Percentiles rank a stretch among this genome's conserved stretches.
Conservation (phyloP, 306 rosid species). For the Citrullus colocynthis region DNA sequence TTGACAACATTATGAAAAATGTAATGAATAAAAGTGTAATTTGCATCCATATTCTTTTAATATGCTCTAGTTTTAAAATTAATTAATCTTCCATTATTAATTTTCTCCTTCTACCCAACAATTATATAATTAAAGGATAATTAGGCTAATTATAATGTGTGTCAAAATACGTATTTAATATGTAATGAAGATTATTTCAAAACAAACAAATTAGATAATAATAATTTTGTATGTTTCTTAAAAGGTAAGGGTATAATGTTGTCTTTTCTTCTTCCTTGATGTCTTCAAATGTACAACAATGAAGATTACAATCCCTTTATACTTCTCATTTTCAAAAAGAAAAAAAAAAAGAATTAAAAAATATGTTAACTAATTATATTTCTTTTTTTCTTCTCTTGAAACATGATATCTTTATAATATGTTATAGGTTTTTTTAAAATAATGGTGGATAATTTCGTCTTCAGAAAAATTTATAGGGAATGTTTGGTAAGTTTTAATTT, state of each 20-base stretch:
- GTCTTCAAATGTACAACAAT: neutral
- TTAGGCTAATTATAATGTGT: slow-evolving; percentile 1
- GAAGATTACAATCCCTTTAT: neutral
- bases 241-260: slow-evolving; percentile 2
- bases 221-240: neutral
- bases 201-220: neutral
- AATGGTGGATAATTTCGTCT: too few species aligned
- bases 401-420: too few species aligned
- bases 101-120: neutral
- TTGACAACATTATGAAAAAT: slow-evolving; percentile 23
- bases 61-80: neutral
- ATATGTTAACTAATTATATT: too few species aligned
- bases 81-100: neutral
- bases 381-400: too few species aligned
- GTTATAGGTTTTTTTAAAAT: too few species aligned
- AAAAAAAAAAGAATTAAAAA: neutral
- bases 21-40: slow-evolving; percentile 12
- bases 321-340: neutral
- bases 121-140: neutral
- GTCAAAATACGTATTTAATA: neutral
- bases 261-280: neutral
- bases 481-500: too few species aligned
- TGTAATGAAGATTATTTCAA: neutral
- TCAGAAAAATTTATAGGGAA: too few species aligned
- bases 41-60: neutral